Conservation (phyloP, 164 flowering plant genomes). For the Echeveria elegans region DNA sequence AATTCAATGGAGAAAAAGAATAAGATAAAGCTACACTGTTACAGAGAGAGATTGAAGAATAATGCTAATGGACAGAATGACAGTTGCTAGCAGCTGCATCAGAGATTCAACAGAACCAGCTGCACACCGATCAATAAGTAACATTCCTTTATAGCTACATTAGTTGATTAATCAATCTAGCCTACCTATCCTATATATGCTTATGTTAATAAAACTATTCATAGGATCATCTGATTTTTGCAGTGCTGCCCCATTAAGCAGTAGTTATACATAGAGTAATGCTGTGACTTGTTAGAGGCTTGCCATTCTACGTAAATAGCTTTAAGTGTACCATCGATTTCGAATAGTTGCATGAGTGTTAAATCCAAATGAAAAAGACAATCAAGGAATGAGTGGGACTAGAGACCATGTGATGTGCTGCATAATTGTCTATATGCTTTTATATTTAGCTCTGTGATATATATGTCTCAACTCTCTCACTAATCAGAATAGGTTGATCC, state of each 20-base stretch:
- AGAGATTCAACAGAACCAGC: not conserved
- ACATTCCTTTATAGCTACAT: not conserved
- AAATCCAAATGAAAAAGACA: not conserved
- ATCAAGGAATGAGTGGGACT: not conserved
- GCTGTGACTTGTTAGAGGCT: too few relatives aligned
- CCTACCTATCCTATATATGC: not conserved
- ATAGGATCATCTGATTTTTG: not conserved
- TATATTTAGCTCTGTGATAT: not conserved
- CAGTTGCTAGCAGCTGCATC: not conserved
- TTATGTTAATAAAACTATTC: not conserved
- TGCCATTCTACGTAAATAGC: not conserved
- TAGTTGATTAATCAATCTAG: not conserved
- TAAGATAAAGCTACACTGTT: not conserved
- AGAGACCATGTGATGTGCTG: not conserved
- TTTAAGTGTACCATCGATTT: not conserved
- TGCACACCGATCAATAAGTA: not conserved
- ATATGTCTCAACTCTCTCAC: not conserved
- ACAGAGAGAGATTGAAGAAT: not conserved
- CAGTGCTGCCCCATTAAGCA: not conserved
- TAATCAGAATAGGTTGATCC: not conserved
- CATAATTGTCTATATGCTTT: not conserved
- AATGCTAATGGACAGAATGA: constrained; percentile 6
- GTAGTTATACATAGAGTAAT: not conserved
- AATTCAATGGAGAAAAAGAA: not conserved
- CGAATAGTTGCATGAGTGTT: constrained; percentile 1